Evolutionary conservation across 2,329 filamentous ascomycete genomes (phyloP), one percentile per base, ranked within the genome.

Genomic region (Pseudopithomyces maydicus): DNA sequence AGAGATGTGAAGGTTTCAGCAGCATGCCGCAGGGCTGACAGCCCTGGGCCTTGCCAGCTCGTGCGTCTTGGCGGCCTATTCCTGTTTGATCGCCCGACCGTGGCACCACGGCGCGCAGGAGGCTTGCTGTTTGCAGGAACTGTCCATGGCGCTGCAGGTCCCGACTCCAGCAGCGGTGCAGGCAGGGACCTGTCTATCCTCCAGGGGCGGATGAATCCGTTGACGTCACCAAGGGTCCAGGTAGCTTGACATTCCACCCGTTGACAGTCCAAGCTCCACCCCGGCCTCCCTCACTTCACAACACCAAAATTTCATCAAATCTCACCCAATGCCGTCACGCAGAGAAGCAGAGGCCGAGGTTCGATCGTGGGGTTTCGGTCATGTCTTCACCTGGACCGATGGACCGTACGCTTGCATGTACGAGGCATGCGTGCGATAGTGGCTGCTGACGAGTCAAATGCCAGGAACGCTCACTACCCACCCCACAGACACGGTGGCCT

Each of bases 341-440:
- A 74, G 70, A 56, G 79, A 84, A 39, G 78, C 79, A 36, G 88
- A 91, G 71, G 76, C 78, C 48, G 78, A 89, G 67, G 88, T 91
- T 23, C 81, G 81, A 35, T 85, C 84, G 1, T 91, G 89, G 88
- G 89, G 89, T 1, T 92, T 91, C 70, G 64, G 72, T 2, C 80
- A 86, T 48, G 88, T 90, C 68, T 90, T 90, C 62, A 90, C 88
- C 2, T 91, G 89, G 88, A 86, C 83, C 7, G 89, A 91, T 74
- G 77, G 80, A 20, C 85, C 87, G 88, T 90, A 82, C 71, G 85
- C 82, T 55, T 10, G 29, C 35, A n/a, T 19, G 19, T 12, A 15
- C 33, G 23, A 20, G 22, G 14, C 45, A 52, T 38, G 19, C 29
- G 33, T 56, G 38, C 52, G 14, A 19, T 51, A 36, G 43, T 26